Evolutionary conservation across 2,329 filamentous ascomycete genomes (phyloP), one percentile per base, ranked within the genome.

Genomic region (Onygenales sp.): DNA sequence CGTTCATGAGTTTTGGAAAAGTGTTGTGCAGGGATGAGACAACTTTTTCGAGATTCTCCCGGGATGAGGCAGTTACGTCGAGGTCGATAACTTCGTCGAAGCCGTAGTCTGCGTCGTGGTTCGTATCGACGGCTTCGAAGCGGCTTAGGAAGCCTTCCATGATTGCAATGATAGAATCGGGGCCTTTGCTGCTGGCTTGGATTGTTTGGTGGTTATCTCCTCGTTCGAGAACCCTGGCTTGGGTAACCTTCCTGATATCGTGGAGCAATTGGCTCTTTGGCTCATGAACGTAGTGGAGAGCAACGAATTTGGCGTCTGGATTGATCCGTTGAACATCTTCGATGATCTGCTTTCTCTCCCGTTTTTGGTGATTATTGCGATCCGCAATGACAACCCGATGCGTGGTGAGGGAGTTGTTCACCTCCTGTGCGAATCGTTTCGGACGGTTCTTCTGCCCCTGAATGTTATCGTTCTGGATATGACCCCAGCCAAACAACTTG

Each of bases 151-250:
- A 98, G 2, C 89, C 89, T 61, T 96, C 88, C 93, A 98, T 97
- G 61, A 98, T 95, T 5, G 82, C 81, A 46, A 93, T 76, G 53
- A 93, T 88, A 68, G 95, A 92, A 14, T 78, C 73, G 46, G 77
- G 71, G 44, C 86, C 81, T 53, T 87, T 86, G 45, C 82, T 86
- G n/a, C 74, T 77, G 9, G 92, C 91, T 64, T 93, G 90, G 55
- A 98, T 97, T 0, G 93, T 98, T 72, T 98, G 93, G 68, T 98
- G 93, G 64, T 97, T 97, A 69, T 98, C 90, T 11, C 93, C 93
- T 21, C 93, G 86, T 5, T 82, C 79, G 17, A 96, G 74, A 0
- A 98, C 89, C 49, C 93, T 84, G 58, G 84, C 79, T 54, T 82
- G 84, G 1, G 90, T 95, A 31, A 92, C 77, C 54, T 81, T 75